A percentile compares a stretch with the other conserved stretches of the same genome.
These are phyloP conservation scores for Phytophthora fragariae DNA, from an alignment of 352 stramenopile genomes.

Conservation along the genomic window DNA sequence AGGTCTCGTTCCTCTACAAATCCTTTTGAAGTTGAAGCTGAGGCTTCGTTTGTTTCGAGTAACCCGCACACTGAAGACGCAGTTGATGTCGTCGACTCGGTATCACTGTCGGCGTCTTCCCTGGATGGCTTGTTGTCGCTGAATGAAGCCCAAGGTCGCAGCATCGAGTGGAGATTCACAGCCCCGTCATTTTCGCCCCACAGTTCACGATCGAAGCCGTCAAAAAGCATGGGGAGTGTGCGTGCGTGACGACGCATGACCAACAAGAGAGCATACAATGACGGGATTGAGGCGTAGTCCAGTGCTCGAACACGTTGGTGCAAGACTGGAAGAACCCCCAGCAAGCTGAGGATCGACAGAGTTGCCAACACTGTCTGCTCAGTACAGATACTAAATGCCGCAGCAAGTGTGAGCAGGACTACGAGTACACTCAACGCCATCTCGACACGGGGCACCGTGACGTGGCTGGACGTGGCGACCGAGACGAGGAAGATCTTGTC, in stretches of 20 bases:
- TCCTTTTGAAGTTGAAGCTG: background rate
- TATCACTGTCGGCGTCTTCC: conserved; percentile 31
- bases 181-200: conserved; percentile 77
- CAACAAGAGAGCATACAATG: conserved; percentile 50
- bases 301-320: conserved; percentile 34
- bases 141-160: conserved; percentile 37
- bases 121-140: conserved; percentile 6
- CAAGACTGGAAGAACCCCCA: conserved; percentile 5
- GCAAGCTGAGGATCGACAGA: background rate
- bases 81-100: conserved; percentile 29
- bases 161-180: conserved; percentile 76
- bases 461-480: conserved; percentile 58
- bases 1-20: too few relatives aligned
- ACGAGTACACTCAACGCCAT: conserved; percentile 18
- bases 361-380: conserved; percentile 3
- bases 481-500: conserved; percentile 66
- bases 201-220: conserved; percentile 59
- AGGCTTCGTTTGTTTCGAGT: background rate
- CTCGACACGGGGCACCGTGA: conserved; percentile 38
- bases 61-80: conserved; percentile 24
- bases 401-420: conserved; percentile 11
- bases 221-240: conserved; percentile 60
- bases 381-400: conserved; percentile 11
- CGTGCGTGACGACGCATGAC: conserved; percentile 56
- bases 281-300: conserved; percentile 68